Conservation (phyloP, 257 asterid genomes). For the Ajuga chamaepitys region DNA sequence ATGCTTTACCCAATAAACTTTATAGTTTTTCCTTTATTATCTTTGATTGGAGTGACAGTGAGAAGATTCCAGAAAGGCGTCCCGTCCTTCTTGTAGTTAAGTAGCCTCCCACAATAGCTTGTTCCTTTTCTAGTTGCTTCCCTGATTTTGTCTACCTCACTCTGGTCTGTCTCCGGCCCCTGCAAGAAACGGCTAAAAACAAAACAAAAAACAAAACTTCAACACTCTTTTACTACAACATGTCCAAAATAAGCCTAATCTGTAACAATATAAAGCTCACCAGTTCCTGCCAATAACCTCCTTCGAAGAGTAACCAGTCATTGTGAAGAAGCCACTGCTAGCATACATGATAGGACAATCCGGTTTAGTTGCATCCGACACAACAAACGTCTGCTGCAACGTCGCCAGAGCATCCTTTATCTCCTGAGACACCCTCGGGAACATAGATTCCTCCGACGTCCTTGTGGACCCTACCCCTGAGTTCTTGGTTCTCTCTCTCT, state of each 20-base stretch:
- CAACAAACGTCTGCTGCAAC: slow-evolving; percentile 95
- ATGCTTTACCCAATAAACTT: slow-evolving; percentile 82
- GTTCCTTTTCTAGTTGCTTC: slow-evolving; percentile 56
- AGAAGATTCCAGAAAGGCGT: slow-evolving; percentile 94
- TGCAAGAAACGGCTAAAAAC: slow-evolving; percentile 89
- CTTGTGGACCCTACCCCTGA: slow-evolving; percentile 37
- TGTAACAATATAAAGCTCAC: slow-evolving; percentile 34
- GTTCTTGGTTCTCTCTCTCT: slow-evolving; percentile 36
- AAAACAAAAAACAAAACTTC: slow-evolving; percentile 23
- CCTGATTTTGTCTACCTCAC: slow-evolving; percentile 77
- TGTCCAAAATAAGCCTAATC: not conserved
- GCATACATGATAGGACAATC: slow-evolving; percentile 93
- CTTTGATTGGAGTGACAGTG: slow-evolving; percentile 88
- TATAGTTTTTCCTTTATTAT: slow-evolving; percentile 70
- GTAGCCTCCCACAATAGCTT: slow-evolving; percentile 93
- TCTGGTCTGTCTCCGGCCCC: slow-evolving; percentile 84
- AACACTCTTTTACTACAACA: slow-evolving; percentile 7
- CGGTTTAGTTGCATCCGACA: slow-evolving; percentile 92
- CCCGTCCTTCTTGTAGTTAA: slow-evolving; percentile 93
- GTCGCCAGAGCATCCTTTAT: slow-evolving; percentile 86
- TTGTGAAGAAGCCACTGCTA: slow-evolving; percentile 83
- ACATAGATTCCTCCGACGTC: slow-evolving; percentile 41
- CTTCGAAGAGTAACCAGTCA: slow-evolving; percentile 86
- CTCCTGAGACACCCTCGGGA: slow-evolving; percentile 87
- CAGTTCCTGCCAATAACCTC: slow-evolving; percentile 87